Percentiles rank a stretch among this genome's conserved stretches.
phyloP scores from a whole-genome alignment of 2,329 filamentous ascomycete genomes.

The Sordariomycetes sp. region DNA sequence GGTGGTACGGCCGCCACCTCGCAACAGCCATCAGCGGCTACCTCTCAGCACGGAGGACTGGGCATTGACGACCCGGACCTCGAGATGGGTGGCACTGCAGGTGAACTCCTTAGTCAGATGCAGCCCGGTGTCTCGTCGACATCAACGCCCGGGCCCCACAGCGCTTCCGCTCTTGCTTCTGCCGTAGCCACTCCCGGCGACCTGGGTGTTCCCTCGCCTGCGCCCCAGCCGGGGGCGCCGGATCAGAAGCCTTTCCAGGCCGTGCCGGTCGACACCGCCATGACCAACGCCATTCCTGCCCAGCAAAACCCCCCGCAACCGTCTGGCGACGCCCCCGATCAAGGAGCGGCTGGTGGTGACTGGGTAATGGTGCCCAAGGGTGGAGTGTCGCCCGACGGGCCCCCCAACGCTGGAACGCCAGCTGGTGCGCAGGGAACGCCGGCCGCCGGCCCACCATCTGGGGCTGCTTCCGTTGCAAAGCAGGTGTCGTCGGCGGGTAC shows the following conservation, averaged over 20 bases:
- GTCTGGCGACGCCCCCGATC: conserved; percentile 37
- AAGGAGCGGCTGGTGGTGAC: conserved; percentile 47
- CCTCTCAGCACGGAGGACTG: conserved; percentile 44
- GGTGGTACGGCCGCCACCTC: conserved; percentile 18
- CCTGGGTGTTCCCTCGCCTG: conserved; percentile 33
- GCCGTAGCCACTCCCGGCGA: conserved; percentile 45
- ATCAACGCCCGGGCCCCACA: conserved; percentile 41
- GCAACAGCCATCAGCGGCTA: conserved; percentile 42
- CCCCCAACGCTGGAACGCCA: neutral
- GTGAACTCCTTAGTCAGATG: conserved; percentile 58
- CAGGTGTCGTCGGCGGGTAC: conserved; percentile 31
- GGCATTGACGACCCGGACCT: conserved; percentile 50
- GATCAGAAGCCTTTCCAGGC: conserved; percentile 10
- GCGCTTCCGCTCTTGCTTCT: conserved; percentile 42
- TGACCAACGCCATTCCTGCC: conserved; percentile 41
- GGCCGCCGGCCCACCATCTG: conserved; percentile 1
- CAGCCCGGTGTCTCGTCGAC: conserved; percentile 49
- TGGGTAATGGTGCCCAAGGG: conserved; percentile 68
- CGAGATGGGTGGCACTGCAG: conserved; percentile 54
- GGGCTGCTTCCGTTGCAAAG: conserved; percentile 17
- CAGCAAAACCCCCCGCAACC: conserved; percentile 24
- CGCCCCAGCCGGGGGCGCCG: conserved; percentile 15
- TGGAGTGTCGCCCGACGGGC: conserved; percentile 30
- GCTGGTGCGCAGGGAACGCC: conserved; percentile 1
- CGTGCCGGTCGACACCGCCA: conserved; percentile 21